These are phyloP conservation scores for Phytophthora uliginosa DNA, from an alignment of 352 stramenopile genomes.

Conservation along the genomic window DNA sequence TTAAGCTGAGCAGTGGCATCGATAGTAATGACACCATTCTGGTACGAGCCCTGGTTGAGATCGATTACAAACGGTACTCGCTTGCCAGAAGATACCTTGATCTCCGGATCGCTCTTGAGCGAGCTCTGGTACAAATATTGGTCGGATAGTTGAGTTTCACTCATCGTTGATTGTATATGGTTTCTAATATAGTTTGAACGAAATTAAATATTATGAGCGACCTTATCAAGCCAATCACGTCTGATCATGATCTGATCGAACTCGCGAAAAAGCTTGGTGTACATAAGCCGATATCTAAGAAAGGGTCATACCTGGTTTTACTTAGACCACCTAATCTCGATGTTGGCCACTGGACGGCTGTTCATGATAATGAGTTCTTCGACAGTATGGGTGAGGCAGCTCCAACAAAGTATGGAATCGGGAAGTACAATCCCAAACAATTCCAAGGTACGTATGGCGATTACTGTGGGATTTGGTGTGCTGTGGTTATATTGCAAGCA, in stretches of 20 bases:
- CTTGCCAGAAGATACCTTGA: too few relatives aligned
- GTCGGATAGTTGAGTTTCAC: too few relatives aligned
- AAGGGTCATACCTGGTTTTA: too few relatives aligned
- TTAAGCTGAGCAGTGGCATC: conserved; percentile 10
- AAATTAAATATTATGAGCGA: neutral
- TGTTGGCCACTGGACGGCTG: conserved; percentile 2
- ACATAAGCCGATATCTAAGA: neutral
- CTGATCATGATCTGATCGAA: neutral
- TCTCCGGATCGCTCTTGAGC: too few relatives aligned
- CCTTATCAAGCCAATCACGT: too few relatives aligned
- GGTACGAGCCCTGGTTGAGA: too few relatives aligned
- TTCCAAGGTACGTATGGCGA: neutral
- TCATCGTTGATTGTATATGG: neutral
- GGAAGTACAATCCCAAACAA: neutral
- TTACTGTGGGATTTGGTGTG: too few relatives aligned
- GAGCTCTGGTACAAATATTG: too few relatives aligned
- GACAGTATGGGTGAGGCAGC: neutral
- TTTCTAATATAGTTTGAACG: neutral
- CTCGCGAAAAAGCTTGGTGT: neutral
- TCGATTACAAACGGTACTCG: too few relatives aligned
- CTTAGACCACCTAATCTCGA: too few relatives aligned
- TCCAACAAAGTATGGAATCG: neutral
- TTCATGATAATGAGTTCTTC: neutral
- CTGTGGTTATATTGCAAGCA: too few relatives aligned
- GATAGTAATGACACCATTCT: conserved; percentile 1